Evolutionary conservation across 176 grass and related monocot genomes (phyloP).

Genomic region (Triticum monococcum): DNA sequence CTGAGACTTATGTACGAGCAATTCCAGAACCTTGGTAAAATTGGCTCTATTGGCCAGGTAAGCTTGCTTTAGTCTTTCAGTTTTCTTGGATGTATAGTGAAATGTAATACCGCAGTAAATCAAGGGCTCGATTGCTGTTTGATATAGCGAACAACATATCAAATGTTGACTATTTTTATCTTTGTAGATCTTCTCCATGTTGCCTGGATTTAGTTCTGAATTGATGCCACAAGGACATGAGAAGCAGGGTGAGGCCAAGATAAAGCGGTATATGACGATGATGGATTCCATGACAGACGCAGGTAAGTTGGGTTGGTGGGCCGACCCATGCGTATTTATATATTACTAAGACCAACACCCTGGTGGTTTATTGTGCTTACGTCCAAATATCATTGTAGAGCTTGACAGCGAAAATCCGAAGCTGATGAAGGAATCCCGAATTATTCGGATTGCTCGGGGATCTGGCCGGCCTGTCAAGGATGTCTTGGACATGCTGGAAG

Average conservation of each 20-base stretch:
- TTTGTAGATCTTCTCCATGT: constrained; percentile 87
- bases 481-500: constrained; percentile 87
- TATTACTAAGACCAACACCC: not conserved
- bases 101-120: not conserved
- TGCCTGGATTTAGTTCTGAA: constrained; percentile 84
- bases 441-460: constrained; percentile 67
- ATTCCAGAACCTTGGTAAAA: constrained; percentile 90
- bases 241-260: constrained; percentile 94
- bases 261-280: constrained; percentile 97
- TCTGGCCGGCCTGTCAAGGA: constrained; percentile 74
- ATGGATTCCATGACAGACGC: constrained; percentile 98
- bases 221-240: constrained; percentile 97
- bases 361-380: not conserved
- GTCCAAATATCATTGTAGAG: constrained; percentile 42
- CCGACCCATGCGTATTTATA: not conserved
- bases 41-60: constrained; percentile 93
- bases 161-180: not conserved
- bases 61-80: constrained; percentile 4
- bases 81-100: constrained; percentile 10
- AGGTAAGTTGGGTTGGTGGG: constrained; percentile 35
- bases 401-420: constrained; percentile 88
- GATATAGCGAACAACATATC: not conserved
- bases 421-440: constrained; percentile 70
- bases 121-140: not conserved
- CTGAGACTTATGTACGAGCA: constrained; percentile 93